Evolutionary conservation across 1,284 basidiomycete species (phyloP).

Genomic region (Neolentinus lepideus): DNA sequence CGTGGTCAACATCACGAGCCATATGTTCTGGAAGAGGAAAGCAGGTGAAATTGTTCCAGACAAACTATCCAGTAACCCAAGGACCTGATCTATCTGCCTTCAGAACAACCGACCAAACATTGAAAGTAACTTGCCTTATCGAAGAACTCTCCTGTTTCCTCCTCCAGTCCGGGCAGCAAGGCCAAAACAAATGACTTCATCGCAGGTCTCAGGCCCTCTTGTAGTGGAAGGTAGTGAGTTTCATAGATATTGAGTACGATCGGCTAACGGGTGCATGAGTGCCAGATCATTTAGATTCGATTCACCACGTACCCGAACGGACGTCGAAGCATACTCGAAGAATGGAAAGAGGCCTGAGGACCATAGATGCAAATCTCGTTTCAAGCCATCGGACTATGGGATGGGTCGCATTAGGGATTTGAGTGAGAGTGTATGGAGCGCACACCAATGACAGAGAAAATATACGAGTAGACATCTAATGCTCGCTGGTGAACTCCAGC

Average conservation of each 20-base stretch:
- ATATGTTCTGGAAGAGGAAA: slow-evolving; percentile 95
- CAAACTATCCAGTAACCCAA: slow-evolving; percentile 75
- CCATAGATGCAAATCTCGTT: slow-evolving; percentile 89
- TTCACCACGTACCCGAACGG: slow-evolving; percentile 63
- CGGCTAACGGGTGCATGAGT: slow-evolving; percentile 41
- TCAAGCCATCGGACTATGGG: slow-evolving; percentile 76
- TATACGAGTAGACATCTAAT: slow-evolving; percentile 91
- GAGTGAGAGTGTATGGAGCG: slow-evolving; percentile 21
- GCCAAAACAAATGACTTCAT: slow-evolving; percentile 94
- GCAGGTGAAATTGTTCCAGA: slow-evolving; percentile 76
- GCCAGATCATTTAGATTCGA: background rate
- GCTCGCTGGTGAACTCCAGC: slow-evolving; percentile 96
- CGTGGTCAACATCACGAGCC: slow-evolving; percentile 90
- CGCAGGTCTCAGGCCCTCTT: slow-evolving; percentile 76
- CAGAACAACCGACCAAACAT: background rate
- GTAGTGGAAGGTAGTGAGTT: slow-evolving; percentile 85
- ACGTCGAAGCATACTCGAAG: slow-evolving; percentile 96
- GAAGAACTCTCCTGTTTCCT: slow-evolving; percentile 95
- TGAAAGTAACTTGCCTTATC: slow-evolving; percentile 60
- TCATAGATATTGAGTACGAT: slow-evolving; percentile 84
- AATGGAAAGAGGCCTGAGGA: slow-evolving; percentile 96
- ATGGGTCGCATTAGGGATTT: background rate
- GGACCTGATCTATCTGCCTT: slow-evolving; percentile 44
- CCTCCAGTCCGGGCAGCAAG: slow-evolving; percentile 88
- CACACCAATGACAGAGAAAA: slow-evolving; percentile 86